Base-by-base conservation (phyloP, 176 grass and related monocot species). In the Carex kokanica region DNA sequence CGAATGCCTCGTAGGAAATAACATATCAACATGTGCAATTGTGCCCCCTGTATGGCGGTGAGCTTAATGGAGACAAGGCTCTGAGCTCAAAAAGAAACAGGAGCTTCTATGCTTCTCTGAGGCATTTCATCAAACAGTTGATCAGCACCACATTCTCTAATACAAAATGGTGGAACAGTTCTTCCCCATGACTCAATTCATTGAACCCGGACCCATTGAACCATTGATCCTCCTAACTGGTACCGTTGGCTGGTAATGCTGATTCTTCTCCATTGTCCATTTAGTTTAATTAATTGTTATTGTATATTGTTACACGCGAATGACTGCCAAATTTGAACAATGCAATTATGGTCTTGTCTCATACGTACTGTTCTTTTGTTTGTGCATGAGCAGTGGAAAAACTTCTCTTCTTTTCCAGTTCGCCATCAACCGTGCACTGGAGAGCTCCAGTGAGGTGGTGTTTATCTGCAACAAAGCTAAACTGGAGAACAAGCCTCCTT, bases 321-420 rank as follows among this genome's bases (percentile, higher is more conserved):
- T 53, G 27, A 10, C 21, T 31, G 36, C 64, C 62, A 34, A 57
- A 36, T 54, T 27, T 9, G 6, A 24, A 58, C 45, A 14, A 49
- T 86, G 17, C n/a, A 51, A 17, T 6, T 43, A 5, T 6, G 25
- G 14, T 27, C 29, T 20, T 49, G 45, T 49, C 45, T 49, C 45
- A 49, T 2, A 49, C 9, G 9, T 49, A 49, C 12, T 49, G 45
- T 51, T 49, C 10, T 18, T 51, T 70, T 36, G 52, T 64, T 78
- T 20, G 40, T 68, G 71, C 55, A 63, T 78, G 47, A 71, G 60
- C 89, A 98, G 91, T 71, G 93, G 96, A 40, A 98, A 98, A 81
- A 95, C 91, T 47, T 98, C 91, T 64, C 92, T 98, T 43, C 86
- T 98, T 65, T 95, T 98, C 83, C 91, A 95, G 84, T 98, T 93